Conservation (phyloP, 2,329 filamentous ascomycete species). For the Diaporthe velutina region DNA sequence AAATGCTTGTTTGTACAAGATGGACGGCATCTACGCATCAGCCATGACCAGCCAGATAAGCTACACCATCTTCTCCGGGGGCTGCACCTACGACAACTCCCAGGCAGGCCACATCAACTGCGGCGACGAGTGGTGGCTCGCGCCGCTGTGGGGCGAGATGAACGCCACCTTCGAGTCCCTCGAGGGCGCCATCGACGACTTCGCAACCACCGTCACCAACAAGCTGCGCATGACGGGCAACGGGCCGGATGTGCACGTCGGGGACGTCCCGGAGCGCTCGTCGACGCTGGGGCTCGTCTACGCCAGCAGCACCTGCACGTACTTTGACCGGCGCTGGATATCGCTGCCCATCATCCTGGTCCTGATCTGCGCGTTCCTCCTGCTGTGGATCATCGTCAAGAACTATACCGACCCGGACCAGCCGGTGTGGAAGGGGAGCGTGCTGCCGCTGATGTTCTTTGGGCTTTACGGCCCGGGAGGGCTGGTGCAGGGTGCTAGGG, state of each 20-base stretch:
- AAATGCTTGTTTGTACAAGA: conserved; percentile 43
- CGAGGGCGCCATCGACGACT: conserved; percentile 32
- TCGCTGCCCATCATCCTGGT: conserved; percentile 38
- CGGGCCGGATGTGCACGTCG: conserved; percentile 25
- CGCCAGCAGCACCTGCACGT: conserved; percentile 39
- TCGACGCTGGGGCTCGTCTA: conserved; percentile 34
- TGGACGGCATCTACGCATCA: conserved; percentile 36
- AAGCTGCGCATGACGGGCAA: conserved; percentile 37
- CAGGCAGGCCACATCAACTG: conserved; percentile 39
- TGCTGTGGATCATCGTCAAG: conserved; percentile 37
- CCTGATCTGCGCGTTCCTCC: conserved; percentile 34
- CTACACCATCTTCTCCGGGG: conserved; percentile 36
- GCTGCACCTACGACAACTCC: conserved; percentile 34
- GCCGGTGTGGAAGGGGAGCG: conserved; percentile 39
- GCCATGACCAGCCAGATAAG: conserved; percentile 38
- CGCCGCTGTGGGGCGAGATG: conserved; percentile 37
- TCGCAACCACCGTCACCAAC: conserved; percentile 37
- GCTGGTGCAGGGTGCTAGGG: background rate
- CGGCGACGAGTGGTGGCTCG: conserved; percentile 39
- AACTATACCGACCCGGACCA: conserved; percentile 42
- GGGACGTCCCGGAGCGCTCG: background rate
- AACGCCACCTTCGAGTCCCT: conserved; percentile 37
- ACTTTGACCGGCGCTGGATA: conserved; percentile 39
- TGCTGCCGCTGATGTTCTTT: conserved; percentile 40
- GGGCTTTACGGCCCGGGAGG: conserved; percentile 31